phyloP scores from a whole-genome alignment of 1,139 yeast species.

The Candida sp. region DNA sequence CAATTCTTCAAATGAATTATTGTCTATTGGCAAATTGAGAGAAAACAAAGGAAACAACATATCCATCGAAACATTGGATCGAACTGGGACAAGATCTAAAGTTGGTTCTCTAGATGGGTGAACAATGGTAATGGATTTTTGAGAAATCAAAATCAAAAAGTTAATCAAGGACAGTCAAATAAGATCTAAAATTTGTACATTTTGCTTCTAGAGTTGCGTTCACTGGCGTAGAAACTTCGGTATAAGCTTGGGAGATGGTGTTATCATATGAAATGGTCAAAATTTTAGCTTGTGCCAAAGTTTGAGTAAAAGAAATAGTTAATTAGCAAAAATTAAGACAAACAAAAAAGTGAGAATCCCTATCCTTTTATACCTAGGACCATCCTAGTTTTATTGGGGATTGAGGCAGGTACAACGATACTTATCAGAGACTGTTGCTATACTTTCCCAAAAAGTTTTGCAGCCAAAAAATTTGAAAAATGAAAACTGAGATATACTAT shows the following conservation, averaged over 20 bases:
- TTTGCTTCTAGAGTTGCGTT: background rate
- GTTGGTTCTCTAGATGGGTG: background rate
- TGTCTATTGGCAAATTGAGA: background rate
- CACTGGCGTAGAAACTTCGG: background rate
- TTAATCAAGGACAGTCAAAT: too few relatives aligned
- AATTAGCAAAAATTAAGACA: background rate
- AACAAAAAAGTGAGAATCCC: background rate
- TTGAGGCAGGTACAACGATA: background rate
- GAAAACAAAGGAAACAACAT: background rate
- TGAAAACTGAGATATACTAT: background rate
- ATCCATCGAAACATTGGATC: background rate
- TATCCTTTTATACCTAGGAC: background rate
- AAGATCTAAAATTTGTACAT: background rate
- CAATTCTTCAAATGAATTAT: background rate
- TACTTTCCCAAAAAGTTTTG: background rate
- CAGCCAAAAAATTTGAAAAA: background rate
- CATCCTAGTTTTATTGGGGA: background rate
- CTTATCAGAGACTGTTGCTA: background rate
- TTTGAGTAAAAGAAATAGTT: background rate
- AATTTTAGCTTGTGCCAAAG: background rate
- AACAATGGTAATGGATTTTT: background rate
- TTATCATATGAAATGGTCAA: background rate
- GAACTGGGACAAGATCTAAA: background rate
- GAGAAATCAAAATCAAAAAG: background rate
- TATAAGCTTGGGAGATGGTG: background rate